Percentiles rank a stretch among this genome's conserved stretches.
Conservation (phyloP, 805 yeast species). For the Wickerhamomyces chaumierensis region DNA sequence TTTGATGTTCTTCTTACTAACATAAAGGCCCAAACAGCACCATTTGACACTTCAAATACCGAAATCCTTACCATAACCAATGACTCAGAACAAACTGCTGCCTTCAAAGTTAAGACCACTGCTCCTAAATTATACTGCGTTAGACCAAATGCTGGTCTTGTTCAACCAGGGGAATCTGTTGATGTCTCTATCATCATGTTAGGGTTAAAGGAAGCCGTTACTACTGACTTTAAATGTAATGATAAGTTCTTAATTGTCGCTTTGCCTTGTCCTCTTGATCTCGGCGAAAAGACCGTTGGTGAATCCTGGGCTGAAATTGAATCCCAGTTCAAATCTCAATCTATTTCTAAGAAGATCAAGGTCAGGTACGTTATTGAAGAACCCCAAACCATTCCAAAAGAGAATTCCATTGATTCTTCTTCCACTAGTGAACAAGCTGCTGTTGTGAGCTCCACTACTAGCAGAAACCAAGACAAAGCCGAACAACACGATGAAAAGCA, state of each 20-base stretch:
- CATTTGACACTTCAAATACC: slow-evolving; percentile 63
- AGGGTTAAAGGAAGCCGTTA: slow-evolving; percentile 69
- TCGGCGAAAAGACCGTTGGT: slow-evolving; percentile 47
- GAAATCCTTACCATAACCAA: slow-evolving; percentile 41
- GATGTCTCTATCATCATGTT: slow-evolving; percentile 78
- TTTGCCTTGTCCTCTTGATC: slow-evolving; percentile 56
- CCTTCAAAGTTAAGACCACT: slow-evolving; percentile 95
- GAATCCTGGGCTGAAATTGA: slow-evolving; percentile 72
- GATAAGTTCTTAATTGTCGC: slow-evolving; percentile 90
- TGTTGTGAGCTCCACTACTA: no score
- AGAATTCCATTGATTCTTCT: slow-evolving; percentile 4
- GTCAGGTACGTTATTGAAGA: slow-evolving; percentile 37
- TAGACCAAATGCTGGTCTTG: slow-evolving; percentile 83
- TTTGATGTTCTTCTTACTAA: not conserved
- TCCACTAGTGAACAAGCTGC: slow-evolving; percentile 3
- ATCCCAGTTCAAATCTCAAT: slow-evolving; percentile 38
- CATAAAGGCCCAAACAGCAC: slow-evolving; percentile 34
- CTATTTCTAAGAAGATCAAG: slow-evolving; percentile 54
- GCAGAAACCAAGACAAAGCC: slow-evolving; percentile 1
- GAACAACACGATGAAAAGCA: slow-evolving; percentile 7
- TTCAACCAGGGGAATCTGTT: slow-evolving; percentile 62
- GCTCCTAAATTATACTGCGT: slow-evolving; percentile 95
- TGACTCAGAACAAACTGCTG: slow-evolving; percentile 49
- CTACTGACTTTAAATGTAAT: slow-evolving; percentile 64
- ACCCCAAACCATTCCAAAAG: not conserved